Evolutionary conservation across 495 filamentous ascomycete species (phyloP).

Genomic region (Aspergillus affinis): DNA sequence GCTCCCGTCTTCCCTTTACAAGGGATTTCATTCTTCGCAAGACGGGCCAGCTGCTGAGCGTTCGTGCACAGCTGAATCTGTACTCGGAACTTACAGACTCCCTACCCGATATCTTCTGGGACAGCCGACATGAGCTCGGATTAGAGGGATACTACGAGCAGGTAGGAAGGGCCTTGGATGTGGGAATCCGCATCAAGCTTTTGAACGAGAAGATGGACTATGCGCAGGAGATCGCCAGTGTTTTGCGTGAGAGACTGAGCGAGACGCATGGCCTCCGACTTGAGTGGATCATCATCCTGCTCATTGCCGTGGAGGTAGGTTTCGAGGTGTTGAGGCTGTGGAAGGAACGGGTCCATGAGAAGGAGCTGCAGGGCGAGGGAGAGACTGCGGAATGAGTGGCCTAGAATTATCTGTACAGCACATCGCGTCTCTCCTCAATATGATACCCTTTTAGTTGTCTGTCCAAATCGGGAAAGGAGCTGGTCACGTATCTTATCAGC

Average conservation of each 20-base stretch:
- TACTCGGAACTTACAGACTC: conserved; percentile 97
- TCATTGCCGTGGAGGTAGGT: conserved; percentile 88
- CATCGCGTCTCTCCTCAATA: not conserved
- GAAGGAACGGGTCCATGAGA: conserved; percentile 53
- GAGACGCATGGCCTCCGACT: conserved; percentile 82
- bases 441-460: conserved; percentile 19
- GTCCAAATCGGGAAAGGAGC: conserved; percentile 4
- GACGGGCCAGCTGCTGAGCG: conserved; percentile 86
- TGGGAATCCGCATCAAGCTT: conserved; percentile 86
- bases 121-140: conserved; percentile 80
- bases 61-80: conserved; percentile 91
- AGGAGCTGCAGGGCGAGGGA: conserved; percentile 35
- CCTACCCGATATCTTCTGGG: conserved; percentile 96
- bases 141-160: conserved; percentile 93
- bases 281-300: conserved; percentile 96
- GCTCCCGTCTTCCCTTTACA: conserved; percentile 65
- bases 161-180: conserved; percentile 85
- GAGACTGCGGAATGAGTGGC: not conserved
- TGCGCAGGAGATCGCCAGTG: conserved; percentile 89
- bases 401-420: conserved; percentile 3
- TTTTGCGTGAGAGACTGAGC: conserved; percentile 83
- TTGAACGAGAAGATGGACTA: conserved; percentile 98
- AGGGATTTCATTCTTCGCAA: conserved; percentile 83
- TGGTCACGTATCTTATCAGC: not conserved
- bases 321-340: conserved; percentile 65